These are phyloP conservation scores for Noccaea bulbosa DNA, from an alignment of 345 rosid species.

Conservation along the genomic window DNA sequence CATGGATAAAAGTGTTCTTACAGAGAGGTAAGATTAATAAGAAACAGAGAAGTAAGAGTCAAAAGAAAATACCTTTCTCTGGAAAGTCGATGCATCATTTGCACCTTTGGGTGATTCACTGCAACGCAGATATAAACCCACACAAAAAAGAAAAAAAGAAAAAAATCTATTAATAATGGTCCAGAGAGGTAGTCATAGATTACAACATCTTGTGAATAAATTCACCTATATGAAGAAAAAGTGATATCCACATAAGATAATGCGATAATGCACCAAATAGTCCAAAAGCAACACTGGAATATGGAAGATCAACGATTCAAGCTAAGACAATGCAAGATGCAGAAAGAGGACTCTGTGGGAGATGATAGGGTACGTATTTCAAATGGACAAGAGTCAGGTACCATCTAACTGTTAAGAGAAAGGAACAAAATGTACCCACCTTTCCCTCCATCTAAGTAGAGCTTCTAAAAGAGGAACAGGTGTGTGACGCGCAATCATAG, in stretches of 20 bases:
- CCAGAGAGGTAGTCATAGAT: conserved; percentile 15
- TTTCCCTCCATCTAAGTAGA: conserved; percentile 94
- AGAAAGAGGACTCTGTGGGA: conserved; percentile 5
- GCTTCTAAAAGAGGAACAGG: conserved; percentile 98
- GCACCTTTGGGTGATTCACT: conserved; percentile 99
- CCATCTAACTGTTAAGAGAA: conserved; percentile 16
- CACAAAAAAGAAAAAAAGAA: conserved; percentile 20
- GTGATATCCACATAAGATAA: conserved; percentile 27
- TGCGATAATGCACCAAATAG: conserved; percentile 34
- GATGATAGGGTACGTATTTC: conserved; percentile 5
- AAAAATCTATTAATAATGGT: conserved; percentile 25
- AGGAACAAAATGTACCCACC: conserved; percentile 45
- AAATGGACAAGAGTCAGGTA: conserved; percentile 23
- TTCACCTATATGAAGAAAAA: conserved; percentile 33
- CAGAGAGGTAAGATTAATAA: neutral
- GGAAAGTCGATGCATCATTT: conserved; percentile 97
- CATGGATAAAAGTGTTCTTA: conserved; percentile 18
- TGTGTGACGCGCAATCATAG: conserved; percentile 97
- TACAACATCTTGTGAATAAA: conserved; percentile 30
- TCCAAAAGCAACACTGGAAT: conserved; percentile 22
- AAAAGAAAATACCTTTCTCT: conserved; percentile 77
- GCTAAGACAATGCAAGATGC: conserved; percentile 16
- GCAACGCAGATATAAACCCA: conserved; percentile 40
- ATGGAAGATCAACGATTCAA: conserved; percentile 12
- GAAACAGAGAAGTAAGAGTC: conserved; percentile 18